Evolutionary conservation across 768 basidiomycete species (phyloP).

Genomic region (Tephrocybe sp.): DNA sequence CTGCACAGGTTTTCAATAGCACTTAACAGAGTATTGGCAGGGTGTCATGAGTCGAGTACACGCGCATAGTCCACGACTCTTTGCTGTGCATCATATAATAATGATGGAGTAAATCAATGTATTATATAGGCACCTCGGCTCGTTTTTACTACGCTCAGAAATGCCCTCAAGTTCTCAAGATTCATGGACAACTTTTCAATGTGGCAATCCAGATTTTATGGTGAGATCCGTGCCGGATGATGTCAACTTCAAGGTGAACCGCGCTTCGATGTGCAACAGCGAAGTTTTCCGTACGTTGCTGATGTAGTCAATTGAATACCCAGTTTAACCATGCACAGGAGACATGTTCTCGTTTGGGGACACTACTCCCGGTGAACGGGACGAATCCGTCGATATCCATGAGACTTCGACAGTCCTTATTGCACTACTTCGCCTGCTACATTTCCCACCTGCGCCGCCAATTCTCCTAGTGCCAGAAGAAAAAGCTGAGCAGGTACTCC

Average conservation of each 20-base stretch:
- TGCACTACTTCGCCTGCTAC: conserved; percentile 56
- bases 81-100: not conserved
- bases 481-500: conserved; percentile 27
- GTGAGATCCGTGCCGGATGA: conserved; percentile 56
- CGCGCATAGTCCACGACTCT: no score
- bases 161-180: conserved; percentile 14
- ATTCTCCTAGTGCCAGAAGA: conserved; percentile 24
- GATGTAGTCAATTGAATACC: no score
- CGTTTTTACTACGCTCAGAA: not conserved
- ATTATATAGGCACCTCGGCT: not conserved
- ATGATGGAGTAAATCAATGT: no score
- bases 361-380: conserved; percentile 18
- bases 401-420: conserved; percentile 50
- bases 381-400: conserved; percentile 48
- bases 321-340: conserved; percentile 44
- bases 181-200: conserved; percentile 40
- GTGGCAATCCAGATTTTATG: conserved; percentile 52
- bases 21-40: no score
- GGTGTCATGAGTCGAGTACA: not conserved
- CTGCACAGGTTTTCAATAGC: conserved; percentile 10
- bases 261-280: conserved; percentile 50
- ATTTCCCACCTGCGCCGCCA: conserved; percentile 53
- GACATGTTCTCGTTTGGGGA: conserved; percentile 72
- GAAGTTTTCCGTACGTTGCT: conserved; percentile 66
- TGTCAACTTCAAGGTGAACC: conserved; percentile 48